phyloP scores from a whole-genome alignment of 495 filamentous ascomycete genomes.

The Parachaetomium inaequale region DNA sequence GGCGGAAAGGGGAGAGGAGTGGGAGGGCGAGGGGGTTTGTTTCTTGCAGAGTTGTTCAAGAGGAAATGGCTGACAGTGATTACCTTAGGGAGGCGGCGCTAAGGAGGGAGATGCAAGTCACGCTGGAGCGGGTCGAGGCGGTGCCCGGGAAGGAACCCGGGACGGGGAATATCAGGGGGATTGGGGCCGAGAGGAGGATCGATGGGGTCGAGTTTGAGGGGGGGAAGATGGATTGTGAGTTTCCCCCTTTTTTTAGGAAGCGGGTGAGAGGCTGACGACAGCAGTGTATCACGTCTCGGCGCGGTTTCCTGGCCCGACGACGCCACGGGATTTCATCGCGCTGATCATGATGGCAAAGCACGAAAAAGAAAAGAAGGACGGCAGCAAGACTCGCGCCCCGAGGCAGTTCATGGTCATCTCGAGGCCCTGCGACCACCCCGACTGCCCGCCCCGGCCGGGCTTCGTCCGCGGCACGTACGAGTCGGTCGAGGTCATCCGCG shows the following conservation, averaged over 20 bases:
- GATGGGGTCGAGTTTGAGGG: conserved; percentile 54
- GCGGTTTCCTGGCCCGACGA: conserved; percentile 83
- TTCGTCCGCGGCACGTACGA: conserved; percentile 86
- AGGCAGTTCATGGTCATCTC: conserved; percentile 84
- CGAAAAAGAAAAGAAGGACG: conserved; percentile 3
- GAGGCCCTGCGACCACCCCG: conserved; percentile 72
- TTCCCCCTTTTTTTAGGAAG: not conserved
- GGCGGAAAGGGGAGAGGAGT: not conserved
- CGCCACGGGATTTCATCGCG: conserved; percentile 83
- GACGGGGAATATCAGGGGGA: conserved; percentile 71
- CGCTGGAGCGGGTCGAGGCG: conserved; percentile 51
- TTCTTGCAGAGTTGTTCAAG: too few species aligned
- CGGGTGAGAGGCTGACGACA: not conserved
- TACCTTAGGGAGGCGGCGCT: conserved; percentile 52
- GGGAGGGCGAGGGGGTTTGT: too few species aligned
- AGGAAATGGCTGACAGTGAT: too few species aligned
- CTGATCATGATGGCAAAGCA: conserved; percentile 58
- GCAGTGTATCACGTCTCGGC: conserved; percentile 79
- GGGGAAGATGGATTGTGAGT: conserved; percentile 57
- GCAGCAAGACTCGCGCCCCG: conserved; percentile 26
- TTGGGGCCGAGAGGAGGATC: conserved; percentile 73
- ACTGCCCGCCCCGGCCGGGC: conserved; percentile 61
- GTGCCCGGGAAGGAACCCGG: conserved; percentile 45
- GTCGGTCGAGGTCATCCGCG: conserved; percentile 85
- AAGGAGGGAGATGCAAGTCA: conserved; percentile 60